phyloP scores from a whole-genome alignment of 176 grass and related monocot genomes.

The Canna indica region DNA sequence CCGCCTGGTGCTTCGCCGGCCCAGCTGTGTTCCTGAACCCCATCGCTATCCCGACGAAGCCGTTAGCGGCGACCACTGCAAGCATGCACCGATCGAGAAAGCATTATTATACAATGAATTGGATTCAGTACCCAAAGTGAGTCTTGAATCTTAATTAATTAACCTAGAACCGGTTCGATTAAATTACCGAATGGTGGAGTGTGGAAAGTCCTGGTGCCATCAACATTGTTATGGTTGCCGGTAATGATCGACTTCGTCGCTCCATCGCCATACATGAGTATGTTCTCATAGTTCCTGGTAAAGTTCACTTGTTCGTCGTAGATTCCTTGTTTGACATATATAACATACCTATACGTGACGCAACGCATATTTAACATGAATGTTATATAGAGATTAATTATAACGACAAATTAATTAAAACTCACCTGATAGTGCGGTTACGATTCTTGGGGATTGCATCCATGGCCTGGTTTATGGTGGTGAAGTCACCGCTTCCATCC shows the following conservation, averaged over 20 bases:
- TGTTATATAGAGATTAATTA: too few relatives aligned
- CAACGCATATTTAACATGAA: too few relatives aligned
- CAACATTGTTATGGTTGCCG: slow-evolving; percentile 53
- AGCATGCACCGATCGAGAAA: not conserved
- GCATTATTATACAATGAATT: too few relatives aligned
- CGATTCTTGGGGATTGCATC: slow-evolving; percentile 54
- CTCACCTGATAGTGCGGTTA: too few relatives aligned
- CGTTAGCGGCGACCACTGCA: slow-evolving; percentile 54
- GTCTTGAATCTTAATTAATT: too few relatives aligned
- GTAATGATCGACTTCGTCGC: slow-evolving; percentile 60
- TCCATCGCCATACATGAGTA: slow-evolving; percentile 77
- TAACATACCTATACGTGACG: slow-evolving; percentile 29
- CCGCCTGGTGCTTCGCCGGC: slow-evolving; percentile 45
- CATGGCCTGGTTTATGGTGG: slow-evolving; percentile 62
- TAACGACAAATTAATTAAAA: too few relatives aligned
- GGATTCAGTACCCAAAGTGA: too few relatives aligned
- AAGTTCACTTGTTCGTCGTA: slow-evolving; percentile 73
- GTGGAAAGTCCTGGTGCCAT: slow-evolving; percentile 54
- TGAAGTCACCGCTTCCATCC: slow-evolving; percentile 65
- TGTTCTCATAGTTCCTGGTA: slow-evolving; percentile 33
- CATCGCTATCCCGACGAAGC: slow-evolving; percentile 50
- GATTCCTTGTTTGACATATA: slow-evolving; percentile 77
- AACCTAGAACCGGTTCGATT: too few relatives aligned
- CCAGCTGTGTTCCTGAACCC: slow-evolving; percentile 80
- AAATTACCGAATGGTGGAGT: slow-evolving; percentile 59